A percentile compares a stretch with the other conserved stretches of the same genome.
Evolutionary conservation across 345 rosid species (phyloP).

Genomic region (Garcia nutans): DNA sequence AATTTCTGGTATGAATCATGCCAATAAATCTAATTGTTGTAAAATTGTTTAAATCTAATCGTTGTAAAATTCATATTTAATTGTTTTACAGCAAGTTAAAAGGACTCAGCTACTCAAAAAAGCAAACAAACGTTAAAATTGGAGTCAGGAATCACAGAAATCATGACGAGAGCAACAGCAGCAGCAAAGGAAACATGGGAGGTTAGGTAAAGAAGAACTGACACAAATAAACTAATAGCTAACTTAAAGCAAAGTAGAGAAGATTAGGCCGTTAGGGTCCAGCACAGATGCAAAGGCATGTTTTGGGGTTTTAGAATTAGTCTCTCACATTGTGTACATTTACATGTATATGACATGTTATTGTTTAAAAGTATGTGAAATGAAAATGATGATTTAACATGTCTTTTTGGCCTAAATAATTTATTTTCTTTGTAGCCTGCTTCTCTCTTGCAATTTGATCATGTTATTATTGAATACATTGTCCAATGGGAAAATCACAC

Average conservation of each 20-base stretch:
- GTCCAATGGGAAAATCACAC: too few species aligned
- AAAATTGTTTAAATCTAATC: too few species aligned
- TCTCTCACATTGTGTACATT: too few species aligned
- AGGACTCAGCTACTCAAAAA: neutral
- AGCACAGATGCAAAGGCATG: neutral
- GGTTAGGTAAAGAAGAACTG: neutral
- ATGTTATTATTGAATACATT: too few species aligned
- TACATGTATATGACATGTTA: too few species aligned
- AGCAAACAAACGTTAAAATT: neutral
- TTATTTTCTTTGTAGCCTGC: too few species aligned
- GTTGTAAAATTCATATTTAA: too few species aligned
- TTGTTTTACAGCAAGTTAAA: neutral
- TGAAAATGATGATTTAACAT: too few species aligned
- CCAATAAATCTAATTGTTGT: too few species aligned
- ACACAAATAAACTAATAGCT: conserved; percentile 5
- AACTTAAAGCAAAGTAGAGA: neutral
- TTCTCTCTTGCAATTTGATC: too few species aligned
- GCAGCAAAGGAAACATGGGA: neutral
- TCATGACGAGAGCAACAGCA: neutral
- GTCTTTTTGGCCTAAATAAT: too few species aligned
- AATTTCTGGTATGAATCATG: neutral
- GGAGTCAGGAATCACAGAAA: neutral
- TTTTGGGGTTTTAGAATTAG: neutral
- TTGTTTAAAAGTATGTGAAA: too few species aligned
- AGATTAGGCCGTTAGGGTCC: neutral